These are phyloP conservation scores for Sporothrix brasiliensis DNA, from an alignment of 2,329 filamentous ascomycete species.

Conservation along the genomic window DNA sequence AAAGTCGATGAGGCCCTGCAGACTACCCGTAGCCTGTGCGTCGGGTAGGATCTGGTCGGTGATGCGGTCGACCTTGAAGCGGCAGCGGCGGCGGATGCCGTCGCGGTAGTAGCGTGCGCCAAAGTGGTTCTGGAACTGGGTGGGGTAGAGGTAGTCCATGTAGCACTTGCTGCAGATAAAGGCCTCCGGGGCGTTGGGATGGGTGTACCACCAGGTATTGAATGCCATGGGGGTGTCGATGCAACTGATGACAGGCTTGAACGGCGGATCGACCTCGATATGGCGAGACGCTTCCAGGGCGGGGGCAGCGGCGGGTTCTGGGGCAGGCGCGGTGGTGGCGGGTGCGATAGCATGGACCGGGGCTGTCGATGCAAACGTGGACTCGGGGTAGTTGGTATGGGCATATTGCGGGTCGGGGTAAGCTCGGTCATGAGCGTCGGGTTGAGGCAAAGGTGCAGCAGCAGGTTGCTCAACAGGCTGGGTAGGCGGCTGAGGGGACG, in stretches of 20 bases:
- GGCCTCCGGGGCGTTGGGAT: constrained; percentile 42
- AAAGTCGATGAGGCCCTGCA: constrained; percentile 40
- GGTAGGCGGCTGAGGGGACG: neutral
- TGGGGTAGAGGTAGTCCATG: constrained; percentile 44
- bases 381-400: constrained; percentile 11
- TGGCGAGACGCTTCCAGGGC: neutral
- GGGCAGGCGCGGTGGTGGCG: neutral
- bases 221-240: constrained; percentile 40
- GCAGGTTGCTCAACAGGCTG: neutral
- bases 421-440: neutral
- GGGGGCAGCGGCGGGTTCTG: neutral
- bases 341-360: neutral
- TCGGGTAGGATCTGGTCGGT: constrained; percentile 44
- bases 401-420: neutral
- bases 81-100: constrained; percentile 38
- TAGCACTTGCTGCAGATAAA: constrained; percentile 50
- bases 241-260: constrained; percentile 36
- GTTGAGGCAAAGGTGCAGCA: neutral
- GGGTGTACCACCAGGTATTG: constrained; percentile 46
- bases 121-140: constrained; percentile 42
- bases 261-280: neutral
- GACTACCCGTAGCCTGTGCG: constrained; percentile 39
- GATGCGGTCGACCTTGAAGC: constrained; percentile 43
- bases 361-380: neutral
- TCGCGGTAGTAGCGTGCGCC: constrained; percentile 27